phyloP scores from a whole-genome alignment of 2,329 filamentous ascomycete species.

The Verticillium tricorpus region DNA sequence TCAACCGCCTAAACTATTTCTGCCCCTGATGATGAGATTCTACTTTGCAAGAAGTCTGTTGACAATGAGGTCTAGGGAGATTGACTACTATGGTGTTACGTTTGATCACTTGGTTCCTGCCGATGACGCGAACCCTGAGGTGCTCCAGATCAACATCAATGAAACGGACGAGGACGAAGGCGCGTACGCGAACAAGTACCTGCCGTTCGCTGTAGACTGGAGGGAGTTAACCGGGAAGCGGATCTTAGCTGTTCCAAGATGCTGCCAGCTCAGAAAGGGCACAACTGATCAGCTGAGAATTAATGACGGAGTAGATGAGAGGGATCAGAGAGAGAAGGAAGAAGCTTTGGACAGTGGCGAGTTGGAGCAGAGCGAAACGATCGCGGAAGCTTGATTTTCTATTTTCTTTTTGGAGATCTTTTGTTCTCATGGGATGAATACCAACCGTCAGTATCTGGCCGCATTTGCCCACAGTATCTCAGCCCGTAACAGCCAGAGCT shows the following conservation, averaged over 20 bases:
- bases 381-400: too few species aligned
- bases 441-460: too few species aligned
- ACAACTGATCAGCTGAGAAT: conserved; percentile 25
- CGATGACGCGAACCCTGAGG: conserved; percentile 30
- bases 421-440: too few species aligned
- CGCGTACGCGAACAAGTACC: conserved; percentile 27
- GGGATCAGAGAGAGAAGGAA: too few species aligned
- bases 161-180: conserved; percentile 28
- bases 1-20: background rate
- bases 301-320: conserved; percentile 14
- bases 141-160: conserved; percentile 36
- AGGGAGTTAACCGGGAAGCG: conserved; percentile 31
- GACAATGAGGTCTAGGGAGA: background rate
- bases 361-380: too few species aligned
- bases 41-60: background rate
- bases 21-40: background rate
- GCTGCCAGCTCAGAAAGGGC: conserved; percentile 31
- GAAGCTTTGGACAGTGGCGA: too few species aligned
- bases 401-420: too few species aligned
- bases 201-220: conserved; percentile 27
- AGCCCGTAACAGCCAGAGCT: too few species aligned
- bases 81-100: conserved; percentile 33
- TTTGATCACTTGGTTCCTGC: conserved; percentile 33
- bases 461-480: too few species aligned
- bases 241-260: conserved; percentile 34